These are phyloP conservation scores for Trichosanthes truncata DNA, from an alignment of 306 rosid species.

Conservation along the genomic window DNA sequence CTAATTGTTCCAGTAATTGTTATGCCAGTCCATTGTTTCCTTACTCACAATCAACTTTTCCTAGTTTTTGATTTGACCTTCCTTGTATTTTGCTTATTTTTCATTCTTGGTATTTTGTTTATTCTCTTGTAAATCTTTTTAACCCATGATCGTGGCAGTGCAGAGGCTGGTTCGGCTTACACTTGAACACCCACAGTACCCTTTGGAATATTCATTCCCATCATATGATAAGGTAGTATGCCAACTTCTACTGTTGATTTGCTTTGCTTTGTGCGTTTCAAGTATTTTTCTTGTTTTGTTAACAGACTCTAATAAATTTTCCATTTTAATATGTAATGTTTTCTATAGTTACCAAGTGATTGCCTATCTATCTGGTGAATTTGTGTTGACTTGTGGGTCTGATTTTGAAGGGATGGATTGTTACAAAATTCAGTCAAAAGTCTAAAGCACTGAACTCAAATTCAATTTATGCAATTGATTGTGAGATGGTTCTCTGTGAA, in stretches of 20 bases:
- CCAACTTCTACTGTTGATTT: neutral
- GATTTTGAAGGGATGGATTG: conserved; percentile 55
- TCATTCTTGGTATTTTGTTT: conserved; percentile 5
- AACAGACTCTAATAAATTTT: neutral
- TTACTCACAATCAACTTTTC: neutral
- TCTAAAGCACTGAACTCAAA: conserved; percentile 36
- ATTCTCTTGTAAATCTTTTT: conserved; percentile 22
- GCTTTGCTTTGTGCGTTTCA: neutral
- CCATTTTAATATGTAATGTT: neutral
- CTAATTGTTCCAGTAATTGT: neutral
- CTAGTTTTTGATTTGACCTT: neutral
- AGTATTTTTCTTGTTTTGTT: neutral
- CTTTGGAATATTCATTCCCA: conserved; percentile 47
- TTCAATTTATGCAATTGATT: conserved; percentile 70
- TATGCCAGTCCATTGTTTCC: neutral
- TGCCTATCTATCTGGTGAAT: neutral
- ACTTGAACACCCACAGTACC: conserved; percentile 62
- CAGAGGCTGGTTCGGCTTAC: conserved; percentile 74
- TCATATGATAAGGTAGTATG: conserved; percentile 50
- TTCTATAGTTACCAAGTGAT: neutral
- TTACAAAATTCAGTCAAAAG: conserved; percentile 41
- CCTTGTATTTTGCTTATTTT: conserved; percentile 14
- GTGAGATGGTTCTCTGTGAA: conserved; percentile 92
- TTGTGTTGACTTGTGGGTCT: conserved; percentile 19
- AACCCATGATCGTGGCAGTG: conserved; percentile 29